phyloP scores from a whole-genome alignment of 1,284 basidiomycete species.

The Apiotrichum gamsii region DNA sequence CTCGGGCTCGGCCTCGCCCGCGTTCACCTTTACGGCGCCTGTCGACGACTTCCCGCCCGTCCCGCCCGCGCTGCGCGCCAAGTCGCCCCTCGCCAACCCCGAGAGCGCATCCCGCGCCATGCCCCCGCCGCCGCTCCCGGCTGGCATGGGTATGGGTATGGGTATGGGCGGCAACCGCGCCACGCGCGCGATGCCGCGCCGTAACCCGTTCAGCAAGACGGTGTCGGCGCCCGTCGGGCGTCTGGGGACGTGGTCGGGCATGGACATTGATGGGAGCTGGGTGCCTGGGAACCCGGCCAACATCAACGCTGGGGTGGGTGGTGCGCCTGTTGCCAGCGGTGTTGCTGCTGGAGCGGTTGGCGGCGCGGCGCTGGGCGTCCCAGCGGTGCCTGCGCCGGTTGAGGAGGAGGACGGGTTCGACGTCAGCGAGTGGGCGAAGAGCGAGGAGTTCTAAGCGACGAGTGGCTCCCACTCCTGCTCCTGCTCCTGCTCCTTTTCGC shows the following conservation, averaged over 20 bases:
- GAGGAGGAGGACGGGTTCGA: constrained; percentile 38
- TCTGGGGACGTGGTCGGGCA: constrained; percentile 24
- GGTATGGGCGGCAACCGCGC: constrained; percentile 1
- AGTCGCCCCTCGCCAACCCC: neutral
- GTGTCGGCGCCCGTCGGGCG: constrained; percentile 36
- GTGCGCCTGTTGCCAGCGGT: neutral
- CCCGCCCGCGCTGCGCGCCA: constrained; percentile 34
- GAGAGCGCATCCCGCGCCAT: constrained; percentile 26
- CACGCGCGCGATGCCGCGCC: constrained; percentile 8
- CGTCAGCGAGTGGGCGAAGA: constrained; percentile 28
- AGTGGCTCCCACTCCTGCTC: no score
- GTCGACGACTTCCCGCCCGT: constrained; percentile 38
- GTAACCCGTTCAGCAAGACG: constrained; percentile 26
- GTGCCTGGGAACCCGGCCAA: neutral
- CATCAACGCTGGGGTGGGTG: neutral
- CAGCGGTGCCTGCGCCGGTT: neutral
- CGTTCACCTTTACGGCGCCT: neutral
- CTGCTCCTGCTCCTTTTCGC: no score
- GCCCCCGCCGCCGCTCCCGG: constrained; percentile 11
- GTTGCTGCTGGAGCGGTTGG: neutral
- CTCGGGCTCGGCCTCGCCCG: neutral
- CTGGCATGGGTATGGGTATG: no score
- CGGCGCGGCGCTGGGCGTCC: neutral
- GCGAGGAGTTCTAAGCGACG: constrained; percentile 34
- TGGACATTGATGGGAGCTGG: constrained; percentile 26